Base-by-base conservation (phyloP, 169 alveolate genomes). In the Babesia sp. region DNA sequence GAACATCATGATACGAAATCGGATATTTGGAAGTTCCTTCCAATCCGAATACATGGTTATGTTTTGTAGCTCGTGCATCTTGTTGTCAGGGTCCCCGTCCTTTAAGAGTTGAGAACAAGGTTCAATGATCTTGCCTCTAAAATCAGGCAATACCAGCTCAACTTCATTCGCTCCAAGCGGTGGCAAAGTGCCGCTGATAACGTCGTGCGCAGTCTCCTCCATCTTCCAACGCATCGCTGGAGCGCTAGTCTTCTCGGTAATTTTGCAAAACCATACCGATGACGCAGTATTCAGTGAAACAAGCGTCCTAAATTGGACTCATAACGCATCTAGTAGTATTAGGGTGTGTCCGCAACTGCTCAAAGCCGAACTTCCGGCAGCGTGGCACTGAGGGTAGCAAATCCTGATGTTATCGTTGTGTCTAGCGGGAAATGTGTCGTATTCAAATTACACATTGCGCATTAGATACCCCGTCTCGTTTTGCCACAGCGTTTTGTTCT, bases 11-110 rank as follows among this genome's bases (percentile, higher is more conserved):
- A 81, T 36, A 26, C 89, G 57, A 64, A 81, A 81, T 64, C 57
- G 22, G 50, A 81, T 71, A 60, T 81, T 81, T 1, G 84, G 85
- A 11, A 81, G 50, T 18, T 81, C 85, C 64, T 81, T 81, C 89
- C 89, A 81, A 6, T 81, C 89, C 31, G 89, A 81, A 55, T 72
- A 72, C 9, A 81, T 55, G 26, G 55, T 71, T 33, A 58, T 2
- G 34, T 36, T 48, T 20, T 33, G 57, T 14, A 41, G 20, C 54
- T 64, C 78, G 24, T 41, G 64, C 14, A 79, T 56, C 71, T 79
- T 63, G 36, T 79, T 55, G 9, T 51, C 14, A 18, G 64, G 53
- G 50, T 71, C 87, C 16, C 83, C 87, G 22, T 57, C 50, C 29
- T 48, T 56, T 26, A 71, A 18, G 29, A 41, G n/a, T 58, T 39